Conservation (phyloP, 2,329 filamentous ascomycete genomes). For the Juglanconis juglandina region DNA sequence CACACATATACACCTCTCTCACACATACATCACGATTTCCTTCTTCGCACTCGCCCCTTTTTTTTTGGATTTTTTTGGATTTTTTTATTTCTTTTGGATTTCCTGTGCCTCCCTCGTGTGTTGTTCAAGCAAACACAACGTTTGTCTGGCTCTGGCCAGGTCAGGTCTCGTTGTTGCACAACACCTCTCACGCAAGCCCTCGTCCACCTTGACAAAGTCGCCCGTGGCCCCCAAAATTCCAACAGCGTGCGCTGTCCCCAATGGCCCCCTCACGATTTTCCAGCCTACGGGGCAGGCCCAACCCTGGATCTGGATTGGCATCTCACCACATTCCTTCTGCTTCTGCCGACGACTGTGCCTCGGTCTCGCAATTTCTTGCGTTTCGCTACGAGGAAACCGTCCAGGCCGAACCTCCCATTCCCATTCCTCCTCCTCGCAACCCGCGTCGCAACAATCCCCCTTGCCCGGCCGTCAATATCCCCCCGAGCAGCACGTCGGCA, state of each 20-base stretch:
- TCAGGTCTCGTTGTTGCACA: too few relatives aligned
- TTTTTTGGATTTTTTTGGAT: not conserved
- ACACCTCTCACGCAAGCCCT: not conserved
- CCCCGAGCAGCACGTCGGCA: not conserved
- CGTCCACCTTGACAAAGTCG: too few relatives aligned
- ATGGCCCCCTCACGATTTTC: conserved; percentile 40
- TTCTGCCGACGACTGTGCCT: conserved; percentile 35
- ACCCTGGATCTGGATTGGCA: not conserved
- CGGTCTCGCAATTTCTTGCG: conserved; percentile 41
- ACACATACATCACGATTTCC: too few relatives aligned
- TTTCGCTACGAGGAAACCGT: conserved; percentile 61
- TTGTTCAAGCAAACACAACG: too few relatives aligned
- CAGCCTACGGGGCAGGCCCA: conserved; percentile 34
- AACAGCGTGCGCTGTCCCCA: not conserved
- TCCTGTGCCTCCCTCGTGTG: not conserved
- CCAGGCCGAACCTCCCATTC: conserved; percentile 55
- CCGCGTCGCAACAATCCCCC: conserved; percentile 31
- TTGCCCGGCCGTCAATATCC: conserved; percentile 20
- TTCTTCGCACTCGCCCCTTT: too few relatives aligned
- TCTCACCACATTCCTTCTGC: conserved; percentile 5
- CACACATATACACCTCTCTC: too few relatives aligned
- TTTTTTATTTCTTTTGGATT: not conserved
- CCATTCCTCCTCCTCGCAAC: conserved; percentile 43
- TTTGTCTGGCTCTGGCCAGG: too few relatives aligned
- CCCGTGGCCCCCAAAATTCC: conserved; percentile 2